A percentile compares a stretch with the other conserved stretches of the same genome.
Conservation (phyloP, 345 rosid species). For the Syzygium grande region DNA sequence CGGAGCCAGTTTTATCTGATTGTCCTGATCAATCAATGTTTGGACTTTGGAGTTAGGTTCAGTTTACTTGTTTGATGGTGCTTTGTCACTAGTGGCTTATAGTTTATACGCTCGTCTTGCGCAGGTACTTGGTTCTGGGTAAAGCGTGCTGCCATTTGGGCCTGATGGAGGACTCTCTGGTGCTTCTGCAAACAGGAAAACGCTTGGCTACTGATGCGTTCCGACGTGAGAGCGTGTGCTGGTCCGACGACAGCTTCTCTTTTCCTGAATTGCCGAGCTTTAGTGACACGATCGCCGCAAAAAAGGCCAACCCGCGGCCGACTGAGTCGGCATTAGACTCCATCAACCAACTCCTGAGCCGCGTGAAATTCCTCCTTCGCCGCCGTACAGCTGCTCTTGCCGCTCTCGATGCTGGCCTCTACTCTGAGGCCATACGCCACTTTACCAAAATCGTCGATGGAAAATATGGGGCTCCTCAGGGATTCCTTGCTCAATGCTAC, state of each 20-base stretch:
- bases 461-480: slow-evolving; percentile 34
- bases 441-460: slow-evolving; percentile 41
- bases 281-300: slow-evolving; percentile 1
- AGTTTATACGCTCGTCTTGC: not conserved
- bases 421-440: slow-evolving; percentile 43
- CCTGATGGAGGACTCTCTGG: slow-evolving; percentile 49
- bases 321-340: slow-evolving; percentile 12
- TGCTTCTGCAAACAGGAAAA: slow-evolving; percentile 40
- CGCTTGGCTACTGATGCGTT: slow-evolving; percentile 35
- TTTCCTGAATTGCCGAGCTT: slow-evolving; percentile 19
- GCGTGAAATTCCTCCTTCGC: slow-evolving; percentile 38
- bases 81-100: not conserved
- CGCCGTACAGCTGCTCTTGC: slow-evolving; percentile 43
- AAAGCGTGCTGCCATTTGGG: slow-evolving; percentile 45
- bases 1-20: not conserved
- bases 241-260: slow-evolving; percentile 49
- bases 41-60: not conserved
- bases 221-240: slow-evolving; percentile 39
- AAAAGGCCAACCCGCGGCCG: not conserved
- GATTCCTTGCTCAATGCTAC: slow-evolving; percentile 38
- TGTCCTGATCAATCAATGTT: not conserved
- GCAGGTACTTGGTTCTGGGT: slow-evolving; percentile 34
- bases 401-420: slow-evolving; percentile 38
- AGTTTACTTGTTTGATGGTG: not conserved
- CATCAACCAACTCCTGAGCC: slow-evolving; percentile 24